Evolutionary conservation across 331 rosid species (phyloP), one percentile per base, ranked within the genome.

Genomic region (Dryas integrifolia): DNA sequence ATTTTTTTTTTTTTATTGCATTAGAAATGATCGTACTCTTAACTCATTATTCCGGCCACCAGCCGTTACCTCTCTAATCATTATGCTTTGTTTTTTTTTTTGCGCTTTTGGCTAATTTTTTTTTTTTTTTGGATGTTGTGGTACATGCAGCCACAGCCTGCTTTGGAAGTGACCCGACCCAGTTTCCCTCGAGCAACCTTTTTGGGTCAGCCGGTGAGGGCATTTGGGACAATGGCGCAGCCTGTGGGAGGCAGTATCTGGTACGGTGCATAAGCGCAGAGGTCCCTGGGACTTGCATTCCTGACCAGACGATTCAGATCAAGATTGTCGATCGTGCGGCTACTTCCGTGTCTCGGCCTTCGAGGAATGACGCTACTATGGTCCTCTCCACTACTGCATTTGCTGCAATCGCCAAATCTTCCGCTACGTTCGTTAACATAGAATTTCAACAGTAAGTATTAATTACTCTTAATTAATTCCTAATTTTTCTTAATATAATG

Each of bases 191-290:
- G 0, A 83, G 47, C 83, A 87, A 85, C 81, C n/a, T 92, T 82
- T 90, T 92, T 6, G 98, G 76, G 9, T 58, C 96, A 0, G 98
- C 92, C 0, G 96, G 98, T 1, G 98, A 88, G 16, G 96, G 91
- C 3, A 80, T 88, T 65, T 92, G 97, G 98, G 96, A 92, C 79
- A 92, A 90, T 41, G 98, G 98, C 0, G 97, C 98, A 0, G 89
- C 98, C 0, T 90, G 98, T 26, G 98, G 96, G 41, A 85, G 96
- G 61, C 72, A 70, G 38, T 92, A 90, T 65, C 45, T 67, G 75
- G 96, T 90, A 75, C 76, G 92, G 43, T 92, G 98, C 77, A 75
- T 88, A 12, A 87, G 98, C 38, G 91, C 89, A 0, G 75, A 79
- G 0, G 79, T 64, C 5, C 88, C 85, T 0, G 62, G 61, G 45